Evolutionary conservation across 2,329 filamentous ascomycete genomes (phyloP).

Genomic region (Chaetomium sp.): DNA sequence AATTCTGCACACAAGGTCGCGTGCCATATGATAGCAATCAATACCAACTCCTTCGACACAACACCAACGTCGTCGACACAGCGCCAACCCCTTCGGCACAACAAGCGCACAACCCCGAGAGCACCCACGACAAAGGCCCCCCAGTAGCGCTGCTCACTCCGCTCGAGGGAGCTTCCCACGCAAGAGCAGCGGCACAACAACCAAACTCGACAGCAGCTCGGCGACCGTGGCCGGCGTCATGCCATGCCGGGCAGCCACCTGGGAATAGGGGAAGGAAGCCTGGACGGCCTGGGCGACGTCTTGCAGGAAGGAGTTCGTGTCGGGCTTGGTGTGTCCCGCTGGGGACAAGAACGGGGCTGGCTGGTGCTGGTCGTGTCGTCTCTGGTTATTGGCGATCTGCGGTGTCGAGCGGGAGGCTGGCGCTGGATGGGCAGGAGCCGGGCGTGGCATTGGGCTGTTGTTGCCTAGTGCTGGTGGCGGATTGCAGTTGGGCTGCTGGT

Average conservation of each 20-base stretch:
- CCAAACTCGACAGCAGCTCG: constrained; percentile 44
- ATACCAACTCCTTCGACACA: too few relatives aligned
- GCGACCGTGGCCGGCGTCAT: constrained; percentile 48
- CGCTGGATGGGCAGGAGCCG: neutral
- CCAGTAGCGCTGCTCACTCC: neutral
- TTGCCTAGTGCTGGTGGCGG: neutral
- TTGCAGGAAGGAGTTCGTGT: neutral
- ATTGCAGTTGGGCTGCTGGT: neutral
- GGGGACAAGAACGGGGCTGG: constrained; percentile 13
- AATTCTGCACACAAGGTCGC: too few relatives aligned
- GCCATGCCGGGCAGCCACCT: constrained; percentile 49
- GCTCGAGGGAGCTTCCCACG: neutral
- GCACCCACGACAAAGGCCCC: neutral
- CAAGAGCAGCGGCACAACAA: constrained; percentile 1
- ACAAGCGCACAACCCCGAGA: too few relatives aligned
- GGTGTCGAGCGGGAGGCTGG: neutral
- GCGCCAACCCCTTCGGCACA: too few relatives aligned
- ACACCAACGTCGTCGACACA: too few relatives aligned
- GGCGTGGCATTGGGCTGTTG: neutral
- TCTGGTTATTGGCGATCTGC: neutral
- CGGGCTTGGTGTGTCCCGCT: neutral
- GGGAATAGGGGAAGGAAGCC: constrained; percentile 49
- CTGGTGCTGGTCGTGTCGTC: constrained; percentile 6
- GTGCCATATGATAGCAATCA: too few relatives aligned
- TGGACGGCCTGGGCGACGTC: constrained; percentile 54